These are phyloP conservation scores for Tetracentron sinense DNA, from an alignment of 164 flowering plant genomes.

Conservation along the genomic window DNA sequence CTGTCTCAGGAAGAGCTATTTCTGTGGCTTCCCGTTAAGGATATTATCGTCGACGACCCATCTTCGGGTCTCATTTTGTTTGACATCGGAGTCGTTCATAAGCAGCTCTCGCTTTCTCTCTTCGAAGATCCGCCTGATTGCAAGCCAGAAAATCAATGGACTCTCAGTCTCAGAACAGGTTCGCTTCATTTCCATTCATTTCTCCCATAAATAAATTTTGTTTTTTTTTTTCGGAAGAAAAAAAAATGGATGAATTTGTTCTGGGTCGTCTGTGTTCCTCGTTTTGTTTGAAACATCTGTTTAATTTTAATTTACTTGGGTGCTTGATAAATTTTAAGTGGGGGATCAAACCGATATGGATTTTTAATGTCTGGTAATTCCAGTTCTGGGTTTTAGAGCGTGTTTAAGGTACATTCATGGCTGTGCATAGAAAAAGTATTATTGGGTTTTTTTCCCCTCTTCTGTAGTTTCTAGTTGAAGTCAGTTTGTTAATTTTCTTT, in stretches of 20 bases:
- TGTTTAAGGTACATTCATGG: no score
- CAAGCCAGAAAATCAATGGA: constrained; percentile 24
- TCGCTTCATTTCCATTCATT: not conserved
- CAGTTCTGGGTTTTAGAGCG: no score
- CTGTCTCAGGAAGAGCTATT: constrained; percentile 82
- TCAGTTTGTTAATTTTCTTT: not conserved
- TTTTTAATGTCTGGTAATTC: not conserved
- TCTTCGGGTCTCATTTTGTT: constrained; percentile 68
- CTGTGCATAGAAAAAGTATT: no score
- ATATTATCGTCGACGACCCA: constrained; percentile 66
- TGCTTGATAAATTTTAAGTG: no score
- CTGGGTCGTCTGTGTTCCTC: not conserved
- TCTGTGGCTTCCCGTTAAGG: constrained; percentile 81
- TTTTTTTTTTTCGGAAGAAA: no score
- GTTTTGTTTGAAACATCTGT: not conserved
- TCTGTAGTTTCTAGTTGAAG: no score
- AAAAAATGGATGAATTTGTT: not conserved
- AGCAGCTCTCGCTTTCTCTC: constrained; percentile 73
- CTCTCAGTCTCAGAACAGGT: constrained; percentile 8
- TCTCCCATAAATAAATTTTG: not conserved
- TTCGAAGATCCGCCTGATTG: constrained; percentile 80
- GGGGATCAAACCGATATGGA: no score
- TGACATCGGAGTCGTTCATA: constrained; percentile 77
- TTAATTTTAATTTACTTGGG: no score
- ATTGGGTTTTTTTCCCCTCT: no score